Base-by-base conservation (phyloP, 352 stramenopile genomes). In the Phytopythium montanum region DNA sequence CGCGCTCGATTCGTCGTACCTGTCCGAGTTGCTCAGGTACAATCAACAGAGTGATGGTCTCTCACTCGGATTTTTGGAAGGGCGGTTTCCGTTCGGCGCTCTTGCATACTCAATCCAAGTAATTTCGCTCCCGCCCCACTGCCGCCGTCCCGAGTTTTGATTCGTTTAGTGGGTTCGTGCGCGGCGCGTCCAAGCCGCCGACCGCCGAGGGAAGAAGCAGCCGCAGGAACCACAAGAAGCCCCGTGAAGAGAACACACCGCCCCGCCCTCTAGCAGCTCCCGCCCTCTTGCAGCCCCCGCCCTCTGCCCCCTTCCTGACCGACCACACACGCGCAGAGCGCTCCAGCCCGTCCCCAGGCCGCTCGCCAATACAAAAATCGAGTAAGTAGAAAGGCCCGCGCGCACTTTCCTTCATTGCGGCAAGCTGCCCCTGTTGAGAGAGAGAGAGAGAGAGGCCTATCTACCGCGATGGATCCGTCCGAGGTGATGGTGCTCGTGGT, bases 401-500 rank as follows among this genome's bases (percentile, higher is more conserved):
- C 44, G 44, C 44, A 50, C 8, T n/a, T 50, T 50, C 44, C 12
- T 23, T 50, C 8, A 19, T 3, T 31, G 23, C 13, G 44, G 1
- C 26, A 41, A 16, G 6, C 0, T 5, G 44, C 19, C n/a, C 3
- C 5, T 16, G 6, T 33, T 10, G n/a, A 45, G 31, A 44, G n/a
- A 25, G 49, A 54, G 33, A 14, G 50, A 29, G 16, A 19, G 19
- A 42, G n/a, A 4, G 23, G 48, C 25, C 46, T n/a, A n/a, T n/a
- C n/a, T n/a, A 38, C 9, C 10, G 56, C 29, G 25, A 94, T 94
- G 85, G 85, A 95, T 64, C 85, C 85, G 51, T 90, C 85, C 5
- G 87, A 96, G 76, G 87, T 96, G 57, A 92, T 86, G 34, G 87
- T 96, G 56, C 70, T 96, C 23, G 85, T 96, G 45, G 87, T 96